Evolutionary conservation across 805 yeast genomes (phyloP), one percentile per base, ranked within the genome.

Genomic region (Hanseniaspora jakobsenii): DNA sequence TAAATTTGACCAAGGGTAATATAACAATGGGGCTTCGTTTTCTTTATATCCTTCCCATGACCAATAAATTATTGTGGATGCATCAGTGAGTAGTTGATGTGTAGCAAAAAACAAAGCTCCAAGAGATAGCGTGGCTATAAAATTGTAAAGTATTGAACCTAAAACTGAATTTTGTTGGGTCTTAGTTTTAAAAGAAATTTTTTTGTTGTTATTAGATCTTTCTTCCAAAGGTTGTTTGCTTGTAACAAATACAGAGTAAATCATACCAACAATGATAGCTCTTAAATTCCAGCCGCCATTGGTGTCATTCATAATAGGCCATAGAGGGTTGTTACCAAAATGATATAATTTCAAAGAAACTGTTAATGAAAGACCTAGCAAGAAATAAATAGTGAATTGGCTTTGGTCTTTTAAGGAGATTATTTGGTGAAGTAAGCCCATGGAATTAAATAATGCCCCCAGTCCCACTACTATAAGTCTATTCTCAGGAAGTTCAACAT

Each of bases 31-130:
- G 3, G 81, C 70, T 9, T 96, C 95, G 0, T 94, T 93, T 3
- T 66, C 64, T n/a, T 83, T 67, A 59, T 71, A 89, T 1, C 98
- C 98, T 49, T 78, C 81, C 97, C 97, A 91, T n/a, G 77, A 75
- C 96, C 96, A 91, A 37, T 78, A 68, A n/a, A 84, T 81, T 34
- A 89, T 69, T 8, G 91, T 81, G 2, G 94, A 78, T 0, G 95
- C 72, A 58, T 91, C 98, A 2, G 84, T 72, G 37, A 86, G 60
- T 66, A 78, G 73, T 12, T 93, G 81, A 52, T 78, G 79, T 28
- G 81, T 60, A 5, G 81, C 73, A 57, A 77, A 89, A 23, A 85
- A 59, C 47, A 80, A 66, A 1, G 85, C 75, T 19, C 93, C 97
- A 50, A 89, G 69, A 1, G 94, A 94, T 19, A 73, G 42, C 2